phyloP scores from a whole-genome alignment of 1,284 basidiomycete species.

The Stereum hirsutum region DNA sequence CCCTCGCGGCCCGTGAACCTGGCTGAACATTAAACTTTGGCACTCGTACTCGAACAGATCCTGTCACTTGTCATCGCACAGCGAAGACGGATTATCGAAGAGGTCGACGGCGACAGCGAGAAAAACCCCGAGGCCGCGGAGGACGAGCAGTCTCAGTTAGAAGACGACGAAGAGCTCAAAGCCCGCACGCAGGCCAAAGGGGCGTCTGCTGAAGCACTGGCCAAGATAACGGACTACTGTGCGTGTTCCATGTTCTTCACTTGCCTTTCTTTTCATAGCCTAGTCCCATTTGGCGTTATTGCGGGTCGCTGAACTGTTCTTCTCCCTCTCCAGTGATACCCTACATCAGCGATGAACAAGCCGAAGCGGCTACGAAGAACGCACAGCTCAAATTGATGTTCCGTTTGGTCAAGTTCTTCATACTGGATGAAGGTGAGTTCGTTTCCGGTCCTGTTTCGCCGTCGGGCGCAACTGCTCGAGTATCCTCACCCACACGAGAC shows the following conservation, averaged over 20 bases:
- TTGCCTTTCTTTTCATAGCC: neutral
- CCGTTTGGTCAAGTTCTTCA: conserved; percentile 56
- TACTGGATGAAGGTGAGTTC: conserved; percentile 49
- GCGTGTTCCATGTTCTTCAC: conserved; percentile 20
- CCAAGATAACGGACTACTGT: conserved; percentile 75
- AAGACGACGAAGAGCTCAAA: conserved; percentile 32
- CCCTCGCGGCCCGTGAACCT: neutral
- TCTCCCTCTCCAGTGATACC: conserved; percentile 49
- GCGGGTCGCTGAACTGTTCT: neutral
- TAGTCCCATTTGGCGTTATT: neutral
- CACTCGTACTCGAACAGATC: conserved; percentile 44
- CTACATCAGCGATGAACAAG: conserved; percentile 63
- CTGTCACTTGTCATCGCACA: conserved; percentile 57
- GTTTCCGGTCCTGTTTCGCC: neutral
- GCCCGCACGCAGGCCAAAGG: conserved; percentile 25
- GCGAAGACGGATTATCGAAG: conserved; percentile 62
- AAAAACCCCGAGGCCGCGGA: conserved; percentile 27
- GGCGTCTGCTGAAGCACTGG: conserved; percentile 63
- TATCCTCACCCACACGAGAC: too few species aligned
- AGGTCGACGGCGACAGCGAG: conserved; percentile 43
- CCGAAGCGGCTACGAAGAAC: conserved; percentile 70
- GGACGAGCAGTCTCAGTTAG: too few species aligned
- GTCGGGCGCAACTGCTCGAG: neutral
- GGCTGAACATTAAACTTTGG: neutral
- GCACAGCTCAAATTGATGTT: conserved; percentile 77